Conservation (phyloP, 257 asterid species). For the Plantago major region DNA sequence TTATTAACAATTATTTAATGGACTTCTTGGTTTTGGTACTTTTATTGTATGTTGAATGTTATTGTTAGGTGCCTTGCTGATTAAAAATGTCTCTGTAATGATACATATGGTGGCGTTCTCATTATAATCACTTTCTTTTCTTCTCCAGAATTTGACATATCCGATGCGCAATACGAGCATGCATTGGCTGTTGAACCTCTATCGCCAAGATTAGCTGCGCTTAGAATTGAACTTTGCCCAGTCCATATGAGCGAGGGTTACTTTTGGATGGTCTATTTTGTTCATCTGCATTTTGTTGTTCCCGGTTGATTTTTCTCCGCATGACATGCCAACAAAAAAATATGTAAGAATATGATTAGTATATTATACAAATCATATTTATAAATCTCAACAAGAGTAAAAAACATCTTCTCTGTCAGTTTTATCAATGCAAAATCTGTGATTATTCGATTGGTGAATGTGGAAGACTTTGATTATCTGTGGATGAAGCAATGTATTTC, state of each 20-base stretch:
- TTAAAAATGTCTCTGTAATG: neutral
- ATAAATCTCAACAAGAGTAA: no score
- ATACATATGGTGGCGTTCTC: slow-evolving; percentile 5
- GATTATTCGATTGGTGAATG: no score
- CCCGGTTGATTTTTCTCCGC: no score
- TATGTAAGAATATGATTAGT: no score
- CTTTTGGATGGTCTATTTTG: slow-evolving; percentile 99
- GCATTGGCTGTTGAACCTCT: slow-evolving; percentile 68
- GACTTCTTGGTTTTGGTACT: no score
- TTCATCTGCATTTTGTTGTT: slow-evolving; percentile 82
- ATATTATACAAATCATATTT: no score
- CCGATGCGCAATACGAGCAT: slow-evolving; percentile 77
- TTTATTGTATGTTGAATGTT: neutral
- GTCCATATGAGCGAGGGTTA: slow-evolving; percentile 82
- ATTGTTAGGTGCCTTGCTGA: neutral
- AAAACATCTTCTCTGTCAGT: no score
- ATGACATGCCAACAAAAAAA: no score
- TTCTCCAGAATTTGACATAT: slow-evolving; percentile 69
- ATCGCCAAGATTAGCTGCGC: slow-evolving; percentile 89
- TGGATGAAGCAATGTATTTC: no score
- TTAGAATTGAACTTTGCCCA: slow-evolving; percentile 92
- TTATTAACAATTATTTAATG: no score
- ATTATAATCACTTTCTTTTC: slow-evolving; percentile 18
- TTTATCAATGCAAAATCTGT: no score
- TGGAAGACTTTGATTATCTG: no score